These are phyloP conservation scores for Tilletia walkeri DNA, from an alignment of 1,284 basidiomycete genomes.

Conservation along the genomic window DNA sequence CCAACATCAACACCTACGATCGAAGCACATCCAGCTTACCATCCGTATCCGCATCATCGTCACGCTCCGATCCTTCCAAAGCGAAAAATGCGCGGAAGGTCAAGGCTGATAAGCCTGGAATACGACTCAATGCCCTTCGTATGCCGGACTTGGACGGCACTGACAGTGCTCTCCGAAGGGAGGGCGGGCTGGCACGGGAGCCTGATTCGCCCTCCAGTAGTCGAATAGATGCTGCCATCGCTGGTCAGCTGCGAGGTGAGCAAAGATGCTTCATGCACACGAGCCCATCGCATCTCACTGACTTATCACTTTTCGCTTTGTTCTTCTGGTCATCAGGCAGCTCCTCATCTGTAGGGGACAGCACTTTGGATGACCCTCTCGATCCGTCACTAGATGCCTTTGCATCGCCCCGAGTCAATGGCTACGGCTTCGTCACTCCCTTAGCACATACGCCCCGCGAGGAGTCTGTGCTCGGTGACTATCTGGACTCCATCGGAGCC, in stretches of 20 bases:
- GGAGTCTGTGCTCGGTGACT: slow-evolving; percentile 14
- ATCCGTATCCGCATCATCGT: slow-evolving; percentile 5
- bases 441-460: slow-evolving; percentile 15
- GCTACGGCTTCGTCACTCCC: slow-evolving; percentile 45
- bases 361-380: background rate
- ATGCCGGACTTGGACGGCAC: slow-evolving; percentile 12
- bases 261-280: background rate
- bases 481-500: slow-evolving; percentile 5
- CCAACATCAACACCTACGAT: slow-evolving; percentile 25
- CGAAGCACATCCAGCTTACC: background rate
- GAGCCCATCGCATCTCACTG: background rate
- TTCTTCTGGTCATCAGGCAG: background rate
- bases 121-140: background rate
- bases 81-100: slow-evolving; percentile 5
- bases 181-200: slow-evolving; percentile 22
- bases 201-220: slow-evolving; percentile 39
- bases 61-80: no score
- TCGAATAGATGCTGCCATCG: slow-evolving; percentile 44
- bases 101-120: slow-evolving; percentile 11
- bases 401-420: slow-evolving; percentile 33
- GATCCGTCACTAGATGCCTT: background rate
- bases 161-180: slow-evolving; percentile 13
- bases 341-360: slow-evolving; percentile 2
- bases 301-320: background rate
- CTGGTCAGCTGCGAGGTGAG: slow-evolving; percentile 17